phyloP scores from a whole-genome alignment of 108 stramenopile species.

The Fragilariopsis cylindrus region DNA sequence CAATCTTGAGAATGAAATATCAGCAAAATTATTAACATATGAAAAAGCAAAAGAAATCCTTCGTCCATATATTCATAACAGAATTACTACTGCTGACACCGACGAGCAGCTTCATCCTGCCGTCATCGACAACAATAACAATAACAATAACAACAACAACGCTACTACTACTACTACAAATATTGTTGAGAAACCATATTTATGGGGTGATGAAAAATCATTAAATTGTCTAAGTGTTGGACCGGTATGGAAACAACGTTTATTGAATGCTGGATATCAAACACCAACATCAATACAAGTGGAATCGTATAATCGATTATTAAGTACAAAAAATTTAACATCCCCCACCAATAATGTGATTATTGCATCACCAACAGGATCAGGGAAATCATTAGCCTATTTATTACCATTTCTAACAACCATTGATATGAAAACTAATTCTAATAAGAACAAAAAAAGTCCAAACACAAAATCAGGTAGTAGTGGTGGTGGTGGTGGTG shows the following conservation, averaged over 20 bases:
- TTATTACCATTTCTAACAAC: slow-evolving; percentile 58
- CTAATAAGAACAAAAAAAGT: background rate
- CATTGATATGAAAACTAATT: background rate
- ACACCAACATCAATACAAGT: slow-evolving; percentile 66
- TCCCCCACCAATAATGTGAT: slow-evolving; percentile 43
- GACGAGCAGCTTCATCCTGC: too few species aligned
- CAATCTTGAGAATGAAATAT: too few species aligned
- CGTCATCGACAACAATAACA: background rate
- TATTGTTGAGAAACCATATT: slow-evolving; percentile 23
- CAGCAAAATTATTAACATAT: background rate
- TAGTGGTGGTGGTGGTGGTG: background rate
- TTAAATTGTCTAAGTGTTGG: slow-evolving; percentile 40
- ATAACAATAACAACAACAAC: background rate
- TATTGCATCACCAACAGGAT: slow-evolving; percentile 73
- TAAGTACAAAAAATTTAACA: slow-evolving; percentile 29
- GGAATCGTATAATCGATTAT: slow-evolving; percentile 46
- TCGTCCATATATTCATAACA: background rate
- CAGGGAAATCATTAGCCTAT: slow-evolving; percentile 76
- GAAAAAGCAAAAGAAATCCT: slow-evolving; percentile 1
- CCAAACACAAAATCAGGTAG: background rate
- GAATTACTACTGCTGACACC: too few species aligned
- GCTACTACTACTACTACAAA: background rate
- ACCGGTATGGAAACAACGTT: slow-evolving; percentile 48
- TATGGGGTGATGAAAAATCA: slow-evolving; percentile 61
- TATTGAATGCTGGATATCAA: slow-evolving; percentile 28